A percentile compares a stretch with the other conserved stretches of the same genome.
Evolutionary conservation across 2,329 filamentous ascomycete species (phyloP).

Genomic region (Ophiostoma pallidulum): DNA sequence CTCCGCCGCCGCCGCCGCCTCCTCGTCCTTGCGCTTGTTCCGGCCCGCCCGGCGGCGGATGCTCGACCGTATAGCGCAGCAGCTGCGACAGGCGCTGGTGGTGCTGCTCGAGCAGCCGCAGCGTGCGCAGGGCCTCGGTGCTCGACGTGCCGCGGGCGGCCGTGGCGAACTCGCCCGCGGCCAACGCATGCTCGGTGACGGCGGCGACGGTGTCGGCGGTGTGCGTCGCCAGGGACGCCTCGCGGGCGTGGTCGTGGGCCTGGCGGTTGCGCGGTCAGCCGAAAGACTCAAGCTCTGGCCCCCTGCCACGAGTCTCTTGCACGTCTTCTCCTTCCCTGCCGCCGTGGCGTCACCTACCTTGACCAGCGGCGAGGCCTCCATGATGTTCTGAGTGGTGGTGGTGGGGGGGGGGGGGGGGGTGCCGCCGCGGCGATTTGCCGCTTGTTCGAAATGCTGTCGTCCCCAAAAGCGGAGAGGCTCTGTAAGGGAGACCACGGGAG

Average conservation of each 20-base stretch:
- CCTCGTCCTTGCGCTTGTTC: too few relatives aligned
- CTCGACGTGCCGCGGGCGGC: conserved; percentile 63
- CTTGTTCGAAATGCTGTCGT: too few relatives aligned
- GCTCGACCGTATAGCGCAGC: conserved; percentile 58
- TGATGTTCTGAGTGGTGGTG: too few relatives aligned
- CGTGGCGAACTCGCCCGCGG: conserved; percentile 79
- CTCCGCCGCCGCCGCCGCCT: neutral
- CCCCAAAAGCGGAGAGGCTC: too few relatives aligned
- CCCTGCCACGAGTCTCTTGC: too few relatives aligned
- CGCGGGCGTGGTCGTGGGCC: conserved; percentile 83
- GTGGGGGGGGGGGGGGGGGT: too few relatives aligned
- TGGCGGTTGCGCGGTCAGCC: conserved; percentile 26
- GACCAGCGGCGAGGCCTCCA: conserved; percentile 62
- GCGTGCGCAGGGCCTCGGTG: conserved; percentile 68
- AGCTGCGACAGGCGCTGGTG: conserved; percentile 76
- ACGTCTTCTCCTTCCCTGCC: too few relatives aligned
- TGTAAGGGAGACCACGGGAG: too few relatives aligned
- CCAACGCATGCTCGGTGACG: conserved; percentile 77
- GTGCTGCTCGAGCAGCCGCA: conserved; percentile 78
- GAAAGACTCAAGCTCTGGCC: too few relatives aligned
- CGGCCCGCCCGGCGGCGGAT: conserved; percentile 31
- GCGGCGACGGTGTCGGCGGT: conserved; percentile 69
- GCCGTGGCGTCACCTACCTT: conserved; percentile 43
- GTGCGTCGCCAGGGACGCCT: conserved; percentile 67
- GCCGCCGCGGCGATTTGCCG: too few relatives aligned